Conservation (phyloP, 192 early-diverging fungal genomes). For the Backusella mclennaniae region DNA sequence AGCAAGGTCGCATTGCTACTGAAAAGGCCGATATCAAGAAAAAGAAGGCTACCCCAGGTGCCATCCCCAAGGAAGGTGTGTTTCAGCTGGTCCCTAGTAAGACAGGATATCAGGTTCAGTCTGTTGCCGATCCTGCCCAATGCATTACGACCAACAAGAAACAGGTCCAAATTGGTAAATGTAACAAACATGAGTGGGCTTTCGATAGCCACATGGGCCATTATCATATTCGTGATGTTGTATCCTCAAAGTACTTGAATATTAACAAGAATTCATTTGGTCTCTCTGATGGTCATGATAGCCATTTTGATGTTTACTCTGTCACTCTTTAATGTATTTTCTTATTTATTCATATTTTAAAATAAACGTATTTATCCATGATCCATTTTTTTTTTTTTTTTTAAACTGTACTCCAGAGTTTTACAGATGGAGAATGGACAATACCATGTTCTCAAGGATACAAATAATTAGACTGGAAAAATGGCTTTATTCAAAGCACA, state of each 20-base stretch:
- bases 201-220: neutral
- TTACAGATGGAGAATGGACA: too few relatives aligned
- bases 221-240: neutral
- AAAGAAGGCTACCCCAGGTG: neutral
- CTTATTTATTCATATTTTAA: neutral
- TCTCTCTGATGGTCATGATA: neutral
- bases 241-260: neutral
- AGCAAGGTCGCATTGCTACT: neutral
- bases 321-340: neutral
- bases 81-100: neutral
- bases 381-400: too few relatives aligned
- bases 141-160: neutral
- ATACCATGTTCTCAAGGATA: too few relatives aligned
- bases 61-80: neutral
- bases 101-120: neutral
- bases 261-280: neutral
- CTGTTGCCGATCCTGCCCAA: neutral
- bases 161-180: neutral
- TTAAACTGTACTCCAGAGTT: too few relatives aligned
- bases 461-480: too few relatives aligned
- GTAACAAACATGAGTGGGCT: neutral
- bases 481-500: too few relatives aligned
- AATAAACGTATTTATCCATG: too few relatives aligned
- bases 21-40: neutral
- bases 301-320: neutral